These are phyloP conservation scores for Lentinula guzmanii DNA, from an alignment of 768 basidiomycete genomes.

Conservation along the genomic window DNA sequence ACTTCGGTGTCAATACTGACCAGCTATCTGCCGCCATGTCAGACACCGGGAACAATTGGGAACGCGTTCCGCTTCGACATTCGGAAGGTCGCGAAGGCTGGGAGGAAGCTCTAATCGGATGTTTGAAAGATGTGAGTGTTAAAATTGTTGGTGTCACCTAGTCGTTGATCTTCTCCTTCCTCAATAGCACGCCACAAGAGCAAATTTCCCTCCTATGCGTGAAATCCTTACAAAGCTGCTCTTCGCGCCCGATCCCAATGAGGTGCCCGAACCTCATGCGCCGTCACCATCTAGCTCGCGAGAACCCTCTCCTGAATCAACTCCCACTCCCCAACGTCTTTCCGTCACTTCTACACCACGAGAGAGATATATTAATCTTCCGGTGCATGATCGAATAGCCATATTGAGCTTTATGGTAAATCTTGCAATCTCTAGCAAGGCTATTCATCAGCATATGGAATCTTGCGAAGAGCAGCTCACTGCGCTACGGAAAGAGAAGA, in stretches of 20 bases:
- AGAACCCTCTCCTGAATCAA: constrained; percentile 32
- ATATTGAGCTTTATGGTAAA: constrained; percentile 88
- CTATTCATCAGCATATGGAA: constrained; percentile 86
- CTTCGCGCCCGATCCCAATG: constrained; percentile 52
- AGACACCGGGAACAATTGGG: constrained; percentile 84
- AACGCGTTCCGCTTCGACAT: constrained; percentile 66
- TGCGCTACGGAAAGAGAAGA: constrained; percentile 90
- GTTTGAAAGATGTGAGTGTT: constrained; percentile 78
- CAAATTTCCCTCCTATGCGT: constrained; percentile 68
- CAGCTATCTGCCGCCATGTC: constrained; percentile 64
- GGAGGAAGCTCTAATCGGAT: constrained; percentile 88
- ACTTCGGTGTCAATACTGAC: constrained; percentile 56
- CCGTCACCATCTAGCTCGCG: constrained; percentile 42
- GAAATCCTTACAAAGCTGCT: constrained; percentile 67
- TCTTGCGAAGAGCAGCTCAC: constrained; percentile 86
- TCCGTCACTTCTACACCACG: constrained; percentile 44
- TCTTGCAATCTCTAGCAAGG: constrained; percentile 84
- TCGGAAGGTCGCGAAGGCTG: constrained; percentile 78
- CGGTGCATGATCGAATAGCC: constrained; percentile 74
- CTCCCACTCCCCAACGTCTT: constrained; percentile 25
- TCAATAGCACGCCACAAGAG: constrained; percentile 63
- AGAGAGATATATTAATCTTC: constrained; percentile 69
- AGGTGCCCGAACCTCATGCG: constrained; percentile 24
- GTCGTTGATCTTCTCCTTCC: constrained; percentile 1
- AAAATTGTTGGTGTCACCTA: not conserved